Evolutionary conservation across 495 filamentous ascomycete species (phyloP), one percentile per base, ranked within the genome.

Genomic region (Penicillium coffeae): DNA sequence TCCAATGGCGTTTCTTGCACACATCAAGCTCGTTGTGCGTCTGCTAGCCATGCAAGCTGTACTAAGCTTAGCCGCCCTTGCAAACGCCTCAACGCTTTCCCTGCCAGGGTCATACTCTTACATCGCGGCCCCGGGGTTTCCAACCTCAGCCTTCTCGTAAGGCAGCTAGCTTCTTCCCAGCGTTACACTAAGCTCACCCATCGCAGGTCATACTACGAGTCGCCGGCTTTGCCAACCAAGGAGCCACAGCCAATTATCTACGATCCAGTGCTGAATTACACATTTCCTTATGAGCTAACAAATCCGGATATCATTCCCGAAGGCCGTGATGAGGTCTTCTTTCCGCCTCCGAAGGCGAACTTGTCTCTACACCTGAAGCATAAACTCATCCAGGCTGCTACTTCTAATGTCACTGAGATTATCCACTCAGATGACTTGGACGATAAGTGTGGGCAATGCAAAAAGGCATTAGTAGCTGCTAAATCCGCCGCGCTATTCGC

Each of bases 161-260:
- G 60, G 34, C 5, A 7, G 15, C n/a, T 3, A 5, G 4, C 14
- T 16, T 19, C 9, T 19, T 19, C 34, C n/a, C 20, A 5, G 16
- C 19, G 4, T 25, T 10, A 25, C 21, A 19, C 27, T 47, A 39
- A 37, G 18, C 1, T 40, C 2, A n/a, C 7, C 8, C 21, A 9
- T 25, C n/a, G 21, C 21, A 69, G 65, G 16, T 66, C 61, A 0
- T 73, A 72, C 47, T 83, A 81, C 54, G 75, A 74, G 48, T 63
- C 72, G 10, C 70, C 72, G 20, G 73, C 78, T 5, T 61, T 66
- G 18, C 72, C 80, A 38, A 82, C 78, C 30, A 63, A 70, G 45
- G 72, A 84, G 60, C 77, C 80, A 27, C 79, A 84, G 54, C 81
- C 81, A 8, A 71, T 71, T 30, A 64, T 84, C 15, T 68, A 74